Conservation (phyloP, 2,329 filamentous ascomycete genomes). For the Colletotrichum lentis region DNA sequence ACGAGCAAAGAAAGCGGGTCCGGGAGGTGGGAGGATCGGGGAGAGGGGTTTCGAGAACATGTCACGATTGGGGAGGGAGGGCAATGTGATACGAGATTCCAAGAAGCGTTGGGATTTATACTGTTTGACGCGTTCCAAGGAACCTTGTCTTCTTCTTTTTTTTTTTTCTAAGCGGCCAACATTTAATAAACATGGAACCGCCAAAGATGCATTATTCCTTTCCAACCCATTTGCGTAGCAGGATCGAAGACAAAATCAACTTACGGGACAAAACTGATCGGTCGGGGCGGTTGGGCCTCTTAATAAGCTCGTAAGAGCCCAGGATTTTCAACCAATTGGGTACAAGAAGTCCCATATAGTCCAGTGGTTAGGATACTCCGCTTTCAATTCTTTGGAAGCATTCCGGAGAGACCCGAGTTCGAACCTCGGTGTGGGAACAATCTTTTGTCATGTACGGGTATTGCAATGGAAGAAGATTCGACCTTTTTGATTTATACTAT, state of each 20-base stretch:
- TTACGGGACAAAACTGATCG: too few relatives aligned
- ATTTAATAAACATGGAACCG: slow-evolving; percentile 21
- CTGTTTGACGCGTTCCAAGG: slow-evolving; percentile 4
- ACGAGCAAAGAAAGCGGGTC: slow-evolving; percentile 34
- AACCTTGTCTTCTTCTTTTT: neutral
- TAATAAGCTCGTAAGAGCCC: too few relatives aligned
- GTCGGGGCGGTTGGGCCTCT: too few relatives aligned
- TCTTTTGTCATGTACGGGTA: neutral
- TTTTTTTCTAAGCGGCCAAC: slow-evolving; percentile 8
- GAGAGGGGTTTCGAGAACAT: slow-evolving; percentile 13
- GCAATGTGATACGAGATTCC: slow-evolving; percentile 22
- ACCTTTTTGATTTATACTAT: neutral
- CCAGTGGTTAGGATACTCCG: slow-evolving; percentile 24
- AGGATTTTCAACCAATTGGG: neutral
- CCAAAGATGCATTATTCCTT: neutral
- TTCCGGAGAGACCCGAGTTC: slow-evolving; percentile 23
- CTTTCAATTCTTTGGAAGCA: slow-evolving; percentile 16
- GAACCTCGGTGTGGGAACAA: slow-evolving; percentile 20
- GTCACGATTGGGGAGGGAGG: slow-evolving; percentile 25
- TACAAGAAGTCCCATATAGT: slow-evolving; percentile 1
- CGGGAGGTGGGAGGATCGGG: slow-evolving; percentile 2
- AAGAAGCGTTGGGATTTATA: slow-evolving; percentile 28
- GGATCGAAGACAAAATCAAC: too few relatives aligned
- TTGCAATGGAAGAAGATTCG: too few relatives aligned
- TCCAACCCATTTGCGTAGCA: neutral